Conservation (phyloP, 2,329 filamentous ascomycete species). For the Fusarium sarcochroum region DNA sequence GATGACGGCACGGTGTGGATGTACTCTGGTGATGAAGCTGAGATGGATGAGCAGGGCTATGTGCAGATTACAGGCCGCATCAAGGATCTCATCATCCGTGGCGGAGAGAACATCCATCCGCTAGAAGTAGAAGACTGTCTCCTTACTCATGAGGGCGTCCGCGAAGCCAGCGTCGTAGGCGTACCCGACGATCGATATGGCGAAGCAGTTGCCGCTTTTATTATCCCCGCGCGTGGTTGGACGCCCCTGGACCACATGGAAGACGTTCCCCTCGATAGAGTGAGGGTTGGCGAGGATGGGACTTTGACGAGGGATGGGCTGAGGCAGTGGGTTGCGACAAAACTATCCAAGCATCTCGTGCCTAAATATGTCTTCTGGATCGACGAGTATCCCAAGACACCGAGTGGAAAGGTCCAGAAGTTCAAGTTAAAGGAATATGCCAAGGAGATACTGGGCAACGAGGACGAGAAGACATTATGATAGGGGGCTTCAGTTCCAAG, state of each 20-base stretch:
- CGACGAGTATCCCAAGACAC: constrained; percentile 90
- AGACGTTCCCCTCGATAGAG: constrained; percentile 39
- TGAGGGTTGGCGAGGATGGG: constrained; percentile 36
- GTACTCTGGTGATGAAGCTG: constrained; percentile 91
- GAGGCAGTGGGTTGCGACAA: constrained; percentile 78
- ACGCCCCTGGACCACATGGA: constrained; percentile 40
- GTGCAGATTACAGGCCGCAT: constrained; percentile 91
- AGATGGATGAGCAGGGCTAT: constrained; percentile 86
- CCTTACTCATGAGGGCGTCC: constrained; percentile 77
- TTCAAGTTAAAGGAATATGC: constrained; percentile 83
- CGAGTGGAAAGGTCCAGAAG: constrained; percentile 97
- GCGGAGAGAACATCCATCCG: constrained; percentile 96
- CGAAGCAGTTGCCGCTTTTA: constrained; percentile 88
- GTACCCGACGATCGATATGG: constrained; percentile 86
- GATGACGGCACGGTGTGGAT: constrained; percentile 79
- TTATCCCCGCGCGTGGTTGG: constrained; percentile 66
- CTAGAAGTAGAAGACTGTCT: constrained; percentile 93
- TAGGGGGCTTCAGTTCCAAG: not conserved
- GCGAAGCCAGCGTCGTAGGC: constrained; percentile 86
- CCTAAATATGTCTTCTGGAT: constrained; percentile 94
- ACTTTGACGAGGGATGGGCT: constrained; percentile 71
- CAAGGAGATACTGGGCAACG: constrained; percentile 51
- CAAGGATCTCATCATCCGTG: constrained; percentile 95
- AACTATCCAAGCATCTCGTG: constrained; percentile 81
- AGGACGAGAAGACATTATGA: constrained; percentile 12